A percentile compares a stretch with the other conserved stretches of the same genome.
Conservation (phyloP, 2,329 filamentous ascomycete genomes). For the Aureobasidium musti region DNA sequence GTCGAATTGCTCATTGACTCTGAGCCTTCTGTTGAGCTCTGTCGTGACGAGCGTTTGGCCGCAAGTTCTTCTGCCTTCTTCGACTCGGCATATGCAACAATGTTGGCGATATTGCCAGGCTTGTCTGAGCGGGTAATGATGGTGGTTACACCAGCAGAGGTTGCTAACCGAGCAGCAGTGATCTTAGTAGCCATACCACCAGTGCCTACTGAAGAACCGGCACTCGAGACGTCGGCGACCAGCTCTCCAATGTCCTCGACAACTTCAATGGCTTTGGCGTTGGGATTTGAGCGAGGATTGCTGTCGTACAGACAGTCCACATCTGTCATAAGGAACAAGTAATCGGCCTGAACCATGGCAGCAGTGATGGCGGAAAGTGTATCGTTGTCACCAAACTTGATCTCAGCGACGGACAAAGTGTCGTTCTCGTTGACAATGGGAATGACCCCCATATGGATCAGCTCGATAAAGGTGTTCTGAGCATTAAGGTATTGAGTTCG, state of each 20-base stretch:
- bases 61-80: conserved; percentile 48
- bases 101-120: conserved; percentile 85
- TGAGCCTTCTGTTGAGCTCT: conserved; percentile 8
- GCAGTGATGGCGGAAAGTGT: conserved; percentile 95
- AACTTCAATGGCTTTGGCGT: conserved; percentile 87
- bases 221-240: conserved; percentile 85
- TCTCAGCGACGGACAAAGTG: conserved; percentile 92
- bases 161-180: conserved; percentile 85
- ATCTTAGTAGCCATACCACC: conserved; percentile 99
- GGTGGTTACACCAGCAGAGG: conserved; percentile 91
- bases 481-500: conserved; percentile 94
- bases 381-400: conserved; percentile 99
- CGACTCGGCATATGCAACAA: conserved; percentile 77
- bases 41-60: conserved; percentile 16
- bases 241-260: conserved; percentile 84
- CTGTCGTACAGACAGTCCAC: conserved; percentile 97
- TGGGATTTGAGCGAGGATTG: conserved; percentile 81
- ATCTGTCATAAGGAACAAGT: conserved; percentile 98
- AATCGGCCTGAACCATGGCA: conserved; percentile 95
- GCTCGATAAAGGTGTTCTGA: conserved; percentile 88
- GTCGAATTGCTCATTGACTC: conserved; percentile 32
- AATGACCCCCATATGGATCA: conserved; percentile 92
- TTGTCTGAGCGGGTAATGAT: conserved; percentile 93
- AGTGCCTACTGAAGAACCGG: conserved; percentile 85
- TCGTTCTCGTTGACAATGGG: conserved; percentile 99